Evolutionary conservation across 495 filamentous ascomycete genomes (phyloP).

Genomic region (Ramalina intermedia): DNA sequence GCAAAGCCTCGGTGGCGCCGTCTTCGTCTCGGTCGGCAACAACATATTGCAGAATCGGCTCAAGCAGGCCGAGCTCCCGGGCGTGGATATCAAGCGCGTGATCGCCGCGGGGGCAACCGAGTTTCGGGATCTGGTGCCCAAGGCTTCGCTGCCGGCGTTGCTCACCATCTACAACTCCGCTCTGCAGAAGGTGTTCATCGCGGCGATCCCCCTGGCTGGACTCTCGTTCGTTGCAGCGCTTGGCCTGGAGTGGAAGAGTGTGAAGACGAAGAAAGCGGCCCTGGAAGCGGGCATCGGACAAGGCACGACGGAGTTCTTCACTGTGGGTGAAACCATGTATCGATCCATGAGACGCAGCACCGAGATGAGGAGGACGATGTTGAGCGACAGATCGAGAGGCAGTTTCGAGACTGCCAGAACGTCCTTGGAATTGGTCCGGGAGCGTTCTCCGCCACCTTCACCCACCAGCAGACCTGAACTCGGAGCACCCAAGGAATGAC

Average conservation of each 20-base stretch:
- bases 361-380: not conserved
- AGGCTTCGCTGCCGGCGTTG: constrained; percentile 31
- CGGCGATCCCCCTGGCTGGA: constrained; percentile 40
- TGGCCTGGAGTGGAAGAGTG: constrained; percentile 50
- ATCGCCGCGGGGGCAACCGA: constrained; percentile 44
- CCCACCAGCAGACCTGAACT: too few species aligned
- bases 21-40: constrained; percentile 51
- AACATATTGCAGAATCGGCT: constrained; percentile 52
- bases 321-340: not conserved
- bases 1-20: constrained; percentile 45
- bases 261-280: constrained; percentile 28
- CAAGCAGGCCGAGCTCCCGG: constrained; percentile 32
- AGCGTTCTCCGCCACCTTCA: too few species aligned
- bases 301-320: constrained; percentile 3
- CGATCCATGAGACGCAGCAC: constrained; percentile 5
- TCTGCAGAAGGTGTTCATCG: constrained; percentile 42
- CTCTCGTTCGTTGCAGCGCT: constrained; percentile 37
- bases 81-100: constrained; percentile 29
- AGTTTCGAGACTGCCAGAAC: constrained; percentile 12
- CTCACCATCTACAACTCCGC: constrained; percentile 45
- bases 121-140: constrained; percentile 28
- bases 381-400: not conserved
- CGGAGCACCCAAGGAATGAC: too few species aligned
- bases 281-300: constrained; percentile 6
- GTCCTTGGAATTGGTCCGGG: not conserved